Base-by-base conservation (phyloP, 2,329 filamentous ascomycete species). In the Triangularia verruculosa region DNA sequence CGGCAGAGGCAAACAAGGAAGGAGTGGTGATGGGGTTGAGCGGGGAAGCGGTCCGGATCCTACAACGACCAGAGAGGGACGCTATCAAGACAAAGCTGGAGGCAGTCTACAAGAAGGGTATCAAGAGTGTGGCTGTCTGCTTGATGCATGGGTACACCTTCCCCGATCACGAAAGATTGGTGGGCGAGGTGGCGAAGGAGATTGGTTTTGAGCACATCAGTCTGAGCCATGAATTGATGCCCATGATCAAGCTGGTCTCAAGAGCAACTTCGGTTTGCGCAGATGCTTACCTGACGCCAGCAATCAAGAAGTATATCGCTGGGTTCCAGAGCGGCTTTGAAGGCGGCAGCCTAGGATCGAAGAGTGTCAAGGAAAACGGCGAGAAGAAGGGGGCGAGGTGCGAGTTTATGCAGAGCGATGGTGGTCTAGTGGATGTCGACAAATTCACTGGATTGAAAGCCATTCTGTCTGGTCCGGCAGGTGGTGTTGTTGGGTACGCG, bases 401-500 rank as follows among this genome's bases (percentile, higher is more conserved):
- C 77, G 93, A 97, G 74, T 97, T 97, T 70, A 97, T 97, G 93
- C 92, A 97, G 75, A 93, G 89, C 9, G 91, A 96, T 67, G 92
- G 91, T 22, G 86, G 87, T 0, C 74, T 89, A 1, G 86, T 89
- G 0, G 90, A 93, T 67, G 89, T 93, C 0, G 87, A 91, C 62
- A 88, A 86, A 68, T 96, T 97, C 72, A 93, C 91, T 0, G 93
- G 93, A 0, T 78, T 97, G 4, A 88, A 89, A 70, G 92, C 92
- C 2, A 96, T 97, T 64, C 74, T 97, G 1, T 96, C 92, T 0
- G 93, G 93, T 0, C 93, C 93, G 1, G 93, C 93, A n/a, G 93
- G 93, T 30, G 93, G 93, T 47, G 93, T 97, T 0, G 93, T 97
- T 0, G 93, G 93, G 3, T 97, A 97, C 74, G 93, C 93, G 17